These are phyloP conservation scores for Kingdonia uniflora DNA, from an alignment of 164 flowering plant genomes.

Conservation along the genomic window DNA sequence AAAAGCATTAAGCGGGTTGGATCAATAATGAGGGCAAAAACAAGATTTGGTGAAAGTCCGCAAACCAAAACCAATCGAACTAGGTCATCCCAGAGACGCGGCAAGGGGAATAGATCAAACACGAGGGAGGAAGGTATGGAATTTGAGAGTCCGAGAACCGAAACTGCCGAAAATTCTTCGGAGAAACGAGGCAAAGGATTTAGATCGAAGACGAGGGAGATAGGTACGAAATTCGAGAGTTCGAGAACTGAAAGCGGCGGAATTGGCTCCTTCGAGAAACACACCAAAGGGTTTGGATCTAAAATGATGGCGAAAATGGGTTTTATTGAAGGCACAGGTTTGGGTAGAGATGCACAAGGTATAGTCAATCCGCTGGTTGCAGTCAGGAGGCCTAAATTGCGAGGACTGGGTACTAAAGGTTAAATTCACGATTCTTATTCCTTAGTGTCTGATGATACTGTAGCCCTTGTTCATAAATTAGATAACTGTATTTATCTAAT, in stretches of 20 bases:
- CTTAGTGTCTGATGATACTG: not conserved
- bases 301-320: conserved; percentile 83
- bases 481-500: not conserved
- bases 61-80: no score
- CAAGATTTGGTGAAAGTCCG: no score
- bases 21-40: conserved; percentile 58
- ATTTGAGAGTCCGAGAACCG: no score
- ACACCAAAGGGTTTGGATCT: conserved; percentile 37
- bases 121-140: no score
- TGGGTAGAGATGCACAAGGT: conserved; percentile 65
- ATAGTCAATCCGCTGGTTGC: conserved; percentile 51
- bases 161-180: not conserved
- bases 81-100: no score
- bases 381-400: conserved; percentile 52
- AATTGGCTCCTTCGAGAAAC: conserved; percentile 9
- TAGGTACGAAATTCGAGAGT: no score
- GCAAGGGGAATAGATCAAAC: no score
- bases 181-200: conserved; percentile 3
- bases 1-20: conserved; percentile 24
- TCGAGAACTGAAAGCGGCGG: conserved; percentile 3
- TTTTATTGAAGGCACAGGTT: conserved; percentile 57
- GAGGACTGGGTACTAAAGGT: conserved; percentile 53
- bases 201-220: no score
- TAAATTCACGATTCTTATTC: not conserved
- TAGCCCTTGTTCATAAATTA: not conserved